Evolutionary conservation across 148 eudicot genomes (phyloP), one percentile per base, ranked within the genome.

Genomic region (Selenicereus undatus): DNA sequence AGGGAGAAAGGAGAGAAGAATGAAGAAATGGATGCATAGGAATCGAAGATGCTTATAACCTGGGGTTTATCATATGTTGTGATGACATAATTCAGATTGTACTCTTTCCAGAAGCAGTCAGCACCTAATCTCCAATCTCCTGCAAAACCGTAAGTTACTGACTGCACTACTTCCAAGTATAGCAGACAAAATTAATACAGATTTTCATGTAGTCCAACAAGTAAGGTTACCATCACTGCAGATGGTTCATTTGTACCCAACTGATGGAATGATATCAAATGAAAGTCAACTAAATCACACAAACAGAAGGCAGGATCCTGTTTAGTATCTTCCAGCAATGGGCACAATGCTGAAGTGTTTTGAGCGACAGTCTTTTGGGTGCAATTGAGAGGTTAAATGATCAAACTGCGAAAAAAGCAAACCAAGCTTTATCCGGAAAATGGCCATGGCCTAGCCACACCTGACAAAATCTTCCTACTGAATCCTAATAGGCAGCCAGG

Each of bases 21-120:
- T 48, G 0, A n/a, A 62, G 11, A 62, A 62, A 22, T 7, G 12
- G n/a, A 62, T 10, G 68, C 24, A n/a, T 62, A n/a, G 2, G 26
- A 24, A n/a, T 62, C 2, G 77, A 60, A 20, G 69, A 45, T 18
- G 71, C 54, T 62, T 39, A 82, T 36, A 48, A 95, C 98, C 98
- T 93, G 97, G 71, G 91, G 89, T 86, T 95, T 95, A 72, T 81
- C 88, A 87, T 87, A 91, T 73, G 97, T 93, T 80, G 97, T 96
- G 85, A 93, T 85, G 82, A 93, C 78, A 88, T 91, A 95, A 89
- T 92, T 93, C 85, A 95, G 80, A 71, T 78, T 91, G 75, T 88
- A 95, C 87, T 91, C 93, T 68, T 80, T 90, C 66, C 87, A 50
- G 86, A 93, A 95, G 89, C 79, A 93, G 56, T 88, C 11, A 39